These are phyloP conservation scores for Apophysomyces elegans DNA, from an alignment of 371 early-diverging fungal species.

Conservation along the genomic window DNA sequence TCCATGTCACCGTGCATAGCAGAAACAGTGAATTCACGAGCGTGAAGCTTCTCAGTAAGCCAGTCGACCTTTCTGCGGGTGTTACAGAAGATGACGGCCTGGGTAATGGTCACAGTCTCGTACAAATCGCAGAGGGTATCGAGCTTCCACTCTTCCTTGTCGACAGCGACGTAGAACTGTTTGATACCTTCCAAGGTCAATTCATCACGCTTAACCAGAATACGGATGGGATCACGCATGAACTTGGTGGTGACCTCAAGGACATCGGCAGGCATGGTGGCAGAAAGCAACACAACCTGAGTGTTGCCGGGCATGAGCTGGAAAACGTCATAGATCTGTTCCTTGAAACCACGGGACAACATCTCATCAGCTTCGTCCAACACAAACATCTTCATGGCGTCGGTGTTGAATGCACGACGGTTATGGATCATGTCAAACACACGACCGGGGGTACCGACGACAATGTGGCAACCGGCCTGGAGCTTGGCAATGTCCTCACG, in stretches of 20 bases:
- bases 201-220: constrained; percentile 96
- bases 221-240: constrained; percentile 90
- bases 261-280: constrained; percentile 93
- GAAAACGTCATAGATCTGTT: constrained; percentile 94
- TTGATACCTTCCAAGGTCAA: constrained; percentile 94
- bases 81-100: constrained; percentile 97
- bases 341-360: constrained; percentile 93
- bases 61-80: constrained; percentile 94
- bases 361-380: constrained; percentile 99
- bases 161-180: constrained; percentile 95
- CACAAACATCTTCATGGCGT: constrained; percentile 88
- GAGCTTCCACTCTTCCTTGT: constrained; percentile 89
- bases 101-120: constrained; percentile 90
- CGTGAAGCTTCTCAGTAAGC: constrained; percentile 83
- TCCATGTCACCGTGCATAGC: constrained; percentile 97
- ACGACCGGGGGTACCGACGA: constrained; percentile 96
- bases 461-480: constrained; percentile 74
- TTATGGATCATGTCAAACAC: constrained; percentile 92
- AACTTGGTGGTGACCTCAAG: constrained; percentile 92
- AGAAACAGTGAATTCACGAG: constrained; percentile 91
- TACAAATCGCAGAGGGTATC: constrained; percentile 94
- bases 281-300: constrained; percentile 91
- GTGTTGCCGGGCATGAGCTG: constrained; percentile 81
- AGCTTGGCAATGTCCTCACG: constrained; percentile 81
- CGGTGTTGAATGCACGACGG: constrained; percentile 77